These are phyloP conservation scores for Ceratocystis harringtonii DNA, from an alignment of 2,329 filamentous ascomycete species.

Conservation along the genomic window DNA sequence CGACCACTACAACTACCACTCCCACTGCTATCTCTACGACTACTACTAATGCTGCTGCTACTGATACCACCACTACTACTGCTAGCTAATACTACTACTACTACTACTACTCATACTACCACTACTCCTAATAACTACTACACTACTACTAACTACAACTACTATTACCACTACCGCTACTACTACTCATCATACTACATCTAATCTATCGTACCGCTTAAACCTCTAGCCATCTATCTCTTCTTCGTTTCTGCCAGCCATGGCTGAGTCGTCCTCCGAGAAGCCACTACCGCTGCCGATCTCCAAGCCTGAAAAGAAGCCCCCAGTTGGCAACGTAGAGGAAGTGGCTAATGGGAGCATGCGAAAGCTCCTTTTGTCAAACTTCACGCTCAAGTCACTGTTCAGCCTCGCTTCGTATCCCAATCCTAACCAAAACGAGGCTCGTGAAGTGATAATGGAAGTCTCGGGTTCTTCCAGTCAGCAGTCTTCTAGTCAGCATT, in stretches of 20 bases:
- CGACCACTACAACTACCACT: too few species aligned
- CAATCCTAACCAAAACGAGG: slow-evolving; percentile 39
- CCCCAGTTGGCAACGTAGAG: background rate
- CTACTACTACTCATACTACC: too few species aligned
- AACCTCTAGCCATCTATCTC: background rate
- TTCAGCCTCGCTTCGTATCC: slow-evolving; percentile 41
- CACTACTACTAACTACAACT: too few species aligned
- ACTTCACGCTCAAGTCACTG: slow-evolving; percentile 31
- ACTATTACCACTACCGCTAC: too few species aligned
- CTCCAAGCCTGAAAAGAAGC: background rate
- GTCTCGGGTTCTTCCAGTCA: slow-evolving; percentile 23
- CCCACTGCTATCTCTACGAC: background rate
- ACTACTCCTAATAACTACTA: too few species aligned
- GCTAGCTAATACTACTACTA: background rate
- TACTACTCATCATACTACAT: too few species aligned
- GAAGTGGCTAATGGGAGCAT: background rate
- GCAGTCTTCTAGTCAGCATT: slow-evolving; percentile 20
- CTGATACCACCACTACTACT: background rate
- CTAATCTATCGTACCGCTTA: background rate
- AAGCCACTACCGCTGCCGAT: background rate
- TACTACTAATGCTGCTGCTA: background rate
- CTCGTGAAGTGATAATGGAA: slow-evolving; percentile 24
- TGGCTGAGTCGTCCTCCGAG: background rate
- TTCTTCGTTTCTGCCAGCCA: background rate
- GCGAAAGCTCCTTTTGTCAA: slow-evolving; percentile 7